A percentile compares a stretch with the other conserved stretches of the same genome.
phyloP scores from a whole-genome alignment of 2,329 filamentous ascomycete genomes.

The Chrysosporium keratinophilum region DNA sequence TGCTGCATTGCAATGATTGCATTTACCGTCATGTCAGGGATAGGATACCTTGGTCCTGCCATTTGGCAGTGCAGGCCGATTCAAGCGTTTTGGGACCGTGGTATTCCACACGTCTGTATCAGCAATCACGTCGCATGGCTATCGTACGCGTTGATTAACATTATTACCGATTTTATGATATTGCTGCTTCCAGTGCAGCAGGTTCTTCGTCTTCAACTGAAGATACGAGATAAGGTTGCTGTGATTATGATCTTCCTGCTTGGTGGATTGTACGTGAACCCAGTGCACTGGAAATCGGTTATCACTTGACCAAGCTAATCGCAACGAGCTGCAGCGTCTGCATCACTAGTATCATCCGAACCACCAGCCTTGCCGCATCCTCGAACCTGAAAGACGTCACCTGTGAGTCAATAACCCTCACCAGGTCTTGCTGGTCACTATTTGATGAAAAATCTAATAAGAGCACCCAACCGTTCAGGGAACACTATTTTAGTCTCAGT shows the following conservation, averaged over 20 bases:
- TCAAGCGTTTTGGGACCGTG: conserved; percentile 19
- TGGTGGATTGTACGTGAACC: conserved; percentile 20
- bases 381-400: conserved; percentile 13
- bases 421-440: background rate
- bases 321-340: conserved; percentile 9
- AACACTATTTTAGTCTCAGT: conserved; percentile 26
- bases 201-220: conserved; percentile 18
- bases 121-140: conserved; percentile 18
- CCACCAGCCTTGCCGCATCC: conserved; percentile 23
- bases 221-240: conserved; percentile 17
- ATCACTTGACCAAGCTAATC: background rate
- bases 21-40: conserved; percentile 15
- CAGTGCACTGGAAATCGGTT: background rate
- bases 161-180: conserved; percentile 21
- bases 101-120: conserved; percentile 18
- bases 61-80: conserved; percentile 22
- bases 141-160: conserved; percentile 21
- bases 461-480: conserved; percentile 8
- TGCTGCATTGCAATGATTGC: conserved; percentile 28
- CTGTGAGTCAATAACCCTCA: conserved; percentile 6
- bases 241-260: conserved; percentile 19
- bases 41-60: conserved; percentile 19
- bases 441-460: background rate
- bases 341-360: conserved; percentile 22
- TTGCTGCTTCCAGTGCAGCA: conserved; percentile 20